Conservation (phyloP, 2,329 filamentous ascomycete genomes). For the Pseudogymnoascus sp. region DNA sequence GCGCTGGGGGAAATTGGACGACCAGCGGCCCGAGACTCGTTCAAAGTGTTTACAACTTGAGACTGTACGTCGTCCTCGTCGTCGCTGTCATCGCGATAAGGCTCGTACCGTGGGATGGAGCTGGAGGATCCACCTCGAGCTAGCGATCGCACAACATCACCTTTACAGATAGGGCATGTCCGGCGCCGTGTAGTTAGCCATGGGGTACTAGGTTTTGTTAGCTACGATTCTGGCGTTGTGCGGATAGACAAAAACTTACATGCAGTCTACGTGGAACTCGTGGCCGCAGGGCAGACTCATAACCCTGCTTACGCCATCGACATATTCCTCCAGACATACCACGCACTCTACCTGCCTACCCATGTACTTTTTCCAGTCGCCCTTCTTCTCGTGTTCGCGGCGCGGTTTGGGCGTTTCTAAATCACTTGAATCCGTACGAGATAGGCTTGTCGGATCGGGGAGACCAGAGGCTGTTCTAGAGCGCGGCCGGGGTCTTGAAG, state of each 20-base stretch:
- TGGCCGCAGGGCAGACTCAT: constrained; percentile 98
- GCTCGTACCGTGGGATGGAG: constrained; percentile 26
- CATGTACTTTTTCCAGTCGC: constrained; percentile 61
- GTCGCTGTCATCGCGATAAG: constrained; percentile 33
- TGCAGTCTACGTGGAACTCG: constrained; percentile 97
- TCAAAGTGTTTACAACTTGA: background rate
- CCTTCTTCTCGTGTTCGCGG: constrained; percentile 43
- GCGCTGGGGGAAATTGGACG: background rate
- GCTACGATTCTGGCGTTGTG: constrained; percentile 11
- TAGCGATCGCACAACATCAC: constrained; percentile 76
- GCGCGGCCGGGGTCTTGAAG: constrained; percentile 50
- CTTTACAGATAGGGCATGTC: constrained; percentile 98
- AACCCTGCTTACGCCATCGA: constrained; percentile 86
- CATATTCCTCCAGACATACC: constrained; percentile 92
- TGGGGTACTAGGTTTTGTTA: constrained; percentile 58
- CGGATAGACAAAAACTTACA: constrained; percentile 57
- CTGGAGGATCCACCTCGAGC: constrained; percentile 34
- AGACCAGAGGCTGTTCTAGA: constrained; percentile 59
- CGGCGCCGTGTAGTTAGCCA: constrained; percentile 93
- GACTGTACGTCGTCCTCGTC: constrained; percentile 27
- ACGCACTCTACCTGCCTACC: constrained; percentile 77
- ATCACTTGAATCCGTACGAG: constrained; percentile 36
- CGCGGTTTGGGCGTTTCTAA: constrained; percentile 21
- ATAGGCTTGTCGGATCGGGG: constrained; percentile 42
- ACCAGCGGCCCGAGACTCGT: background rate